Base-by-base conservation (phyloP, 441 rosid genomes). In the Adansonia madagascariensis region DNA sequence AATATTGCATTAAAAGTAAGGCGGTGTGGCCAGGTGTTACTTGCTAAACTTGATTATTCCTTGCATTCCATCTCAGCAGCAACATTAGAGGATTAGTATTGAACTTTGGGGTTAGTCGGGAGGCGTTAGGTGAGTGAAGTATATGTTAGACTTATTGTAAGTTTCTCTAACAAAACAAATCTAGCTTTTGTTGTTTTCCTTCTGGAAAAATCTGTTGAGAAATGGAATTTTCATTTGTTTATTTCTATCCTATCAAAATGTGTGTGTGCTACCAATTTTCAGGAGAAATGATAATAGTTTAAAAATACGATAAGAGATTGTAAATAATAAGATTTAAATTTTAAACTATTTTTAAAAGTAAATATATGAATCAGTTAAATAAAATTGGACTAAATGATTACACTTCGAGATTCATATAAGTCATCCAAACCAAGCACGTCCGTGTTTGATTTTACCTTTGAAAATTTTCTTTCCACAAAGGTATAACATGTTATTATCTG, bases 41-140 rank as follows among this genome's bases (percentile, higher is more conserved):
- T 65, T 65, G 31, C 3, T 44, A 18, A 0, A 10, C 1, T 47
- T 67, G 7, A 35, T 41, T 8, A 17, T 8, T 57, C 3, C 0
- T 2, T 22, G 73, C 12, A 18, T 11, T 35, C 15, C 53, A 66
- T 43, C 8, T 43, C 71, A 43, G 15, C 55, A 46, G 50, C 7
- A 43, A 6, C 44, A 18, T 46, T 46, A 68, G 56, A 20, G 72
- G 46, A 39, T 67, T 18, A 10, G 9, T 67, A 39, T 46, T 22
- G 27, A n/a, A 35, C 8, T 9, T 53, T 31, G 0, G 8, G 22
- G 74, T 7, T 69, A 8, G 71, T 66, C 9, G 71, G 52, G 52
- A 73, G 50, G 66, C 56, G 67, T 41, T 59, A 15, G 64, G 67
- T 55, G 35, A 2, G 39, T 59, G 76, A 73, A 43, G 52, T 57